Evolutionary conservation across 2,329 filamentous ascomycete genomes (phyloP), one percentile per base, ranked within the genome.

Genomic region (Fusarium incarnatum): DNA sequence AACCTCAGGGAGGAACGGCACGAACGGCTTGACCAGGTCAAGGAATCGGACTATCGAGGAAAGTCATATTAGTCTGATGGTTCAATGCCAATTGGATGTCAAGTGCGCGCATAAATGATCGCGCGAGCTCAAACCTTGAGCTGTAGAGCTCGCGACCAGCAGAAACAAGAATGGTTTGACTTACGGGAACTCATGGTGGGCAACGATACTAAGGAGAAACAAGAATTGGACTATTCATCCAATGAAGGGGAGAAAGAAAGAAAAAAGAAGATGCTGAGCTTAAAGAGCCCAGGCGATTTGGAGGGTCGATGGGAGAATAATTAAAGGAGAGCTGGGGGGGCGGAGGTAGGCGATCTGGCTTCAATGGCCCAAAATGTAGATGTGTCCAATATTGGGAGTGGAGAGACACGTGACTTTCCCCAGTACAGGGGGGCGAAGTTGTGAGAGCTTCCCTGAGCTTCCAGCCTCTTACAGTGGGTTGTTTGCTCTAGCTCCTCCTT

Each of bases 1-100:
- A 84, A 99, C 96, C 92, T 99, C 96, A 81, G 96, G 96, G 83
- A 99, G 93, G 89, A 98, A 94, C 87, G 96, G 95, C 88, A 97
- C 94, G 83, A 99, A 99, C 81, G 96, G 96, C 86, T 99, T 99
- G 87, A 99, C 96, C 83, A 98, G 89, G 85, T 99, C 96, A 87
- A 99, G 95, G 82, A 99, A 99, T 83, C 96, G 94, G 85, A 99
- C 95, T 98, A 78, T 58, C 60, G 32, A 41, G 56, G 49, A 50
- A 64, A 66, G 48, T 60, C 47, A 59, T 61, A 15, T 63, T 34
- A 56, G 57, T 63, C 72, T 53, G 61, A 53, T 56, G 44, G 25
- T 57, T 32, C 52, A 56, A 56, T 45, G 13, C 11, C 56, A 48
- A 49, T 58, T 49, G 56, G 62, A 18, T n/a, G 15, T 37, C 77